Evolutionary conservation across 2,329 filamentous ascomycete species (phyloP), one percentile per base, ranked within the genome.

Genomic region (Teratosphaeria pseudoeucalypti): DNA sequence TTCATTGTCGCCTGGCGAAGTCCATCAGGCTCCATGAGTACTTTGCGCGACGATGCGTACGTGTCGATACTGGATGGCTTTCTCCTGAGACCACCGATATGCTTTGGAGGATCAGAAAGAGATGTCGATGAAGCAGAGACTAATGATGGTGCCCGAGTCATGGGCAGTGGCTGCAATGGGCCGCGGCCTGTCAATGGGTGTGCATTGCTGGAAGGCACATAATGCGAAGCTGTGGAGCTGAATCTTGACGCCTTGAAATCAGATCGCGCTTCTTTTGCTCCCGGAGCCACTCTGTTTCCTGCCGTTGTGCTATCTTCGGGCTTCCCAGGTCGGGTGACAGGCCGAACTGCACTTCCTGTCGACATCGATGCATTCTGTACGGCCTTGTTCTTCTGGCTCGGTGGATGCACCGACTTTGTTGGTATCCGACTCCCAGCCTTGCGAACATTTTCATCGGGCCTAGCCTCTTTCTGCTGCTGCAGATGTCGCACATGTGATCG

Each of bases 81-180:
- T 55, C 75, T 73, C 57, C 75, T 72, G 52, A 79, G 63, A n/a
- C 73, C 68, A 65, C 34, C 52, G 4, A 73, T 74, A 34, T 76
- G 75, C 57, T 72, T 69, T 52, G 77, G 77, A 61, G 76, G 79
- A 56, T 78, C 77, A 52, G 73, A 70, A 4, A 75, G 77, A 27
- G 77, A 79, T 43, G 71, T 72, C 34, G 78, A 78, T 23, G 77
- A 78, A 37, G 76, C 77, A 55, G 78, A 79, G 37, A 76, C 73
- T 23, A 79, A 72, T n/a, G 78, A 79, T 16, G 78, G 78, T 16
- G 78, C 79, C 54, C 72, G 71, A 57, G 72, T 72, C 57, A 61
- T 71, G 10, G 63, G 56, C 59, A 64, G 57, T 26, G 63, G 61
- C 53, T 52, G 59, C 55, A 23, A 62, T 26, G 26, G 19, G 52